These are phyloP conservation scores for Colletotrichum endophyticum DNA, from an alignment of 2,329 filamentous ascomycete genomes.

Conservation along the genomic window DNA sequence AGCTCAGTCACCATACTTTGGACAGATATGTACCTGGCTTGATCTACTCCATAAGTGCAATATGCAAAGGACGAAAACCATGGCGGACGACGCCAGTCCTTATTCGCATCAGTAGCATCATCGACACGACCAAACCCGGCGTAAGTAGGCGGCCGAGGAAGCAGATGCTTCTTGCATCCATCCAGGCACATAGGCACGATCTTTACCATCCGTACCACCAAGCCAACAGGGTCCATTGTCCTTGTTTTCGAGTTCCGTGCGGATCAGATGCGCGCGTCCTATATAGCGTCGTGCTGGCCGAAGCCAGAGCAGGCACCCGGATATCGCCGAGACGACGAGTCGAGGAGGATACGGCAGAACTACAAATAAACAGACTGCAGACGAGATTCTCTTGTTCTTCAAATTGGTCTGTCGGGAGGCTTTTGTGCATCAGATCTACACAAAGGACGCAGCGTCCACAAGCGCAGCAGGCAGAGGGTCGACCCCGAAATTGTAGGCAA, in stretches of 20 bases:
- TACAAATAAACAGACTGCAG: neutral
- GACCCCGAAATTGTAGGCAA: accelerated
- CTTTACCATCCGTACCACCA: no score
- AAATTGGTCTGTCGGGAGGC: no score
- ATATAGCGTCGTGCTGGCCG: neutral
- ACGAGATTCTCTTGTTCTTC: no score
- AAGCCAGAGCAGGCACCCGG: neutral
- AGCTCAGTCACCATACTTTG: no score
- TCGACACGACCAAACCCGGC: no score
- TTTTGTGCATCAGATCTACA: no score
- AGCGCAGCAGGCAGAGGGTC: neutral
- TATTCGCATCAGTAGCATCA: neutral
- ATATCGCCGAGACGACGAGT: neutral
- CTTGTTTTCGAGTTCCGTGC: neutral
- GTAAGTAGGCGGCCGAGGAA: neutral
- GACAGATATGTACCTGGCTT: no score
- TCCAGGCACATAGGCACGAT: neutral
- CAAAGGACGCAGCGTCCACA: neutral
- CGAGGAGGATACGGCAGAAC: accelerated
- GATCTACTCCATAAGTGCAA: neutral
- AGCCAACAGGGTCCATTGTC: no score
- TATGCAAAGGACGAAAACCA: neutral
- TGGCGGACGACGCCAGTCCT: neutral
- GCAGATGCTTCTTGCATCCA: accelerated
- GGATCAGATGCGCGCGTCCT: accelerated